These are phyloP conservation scores for Nitzschia sp. DNA, from an alignment of 108 stramenopile genomes.

Conservation along the genomic window DNA sequence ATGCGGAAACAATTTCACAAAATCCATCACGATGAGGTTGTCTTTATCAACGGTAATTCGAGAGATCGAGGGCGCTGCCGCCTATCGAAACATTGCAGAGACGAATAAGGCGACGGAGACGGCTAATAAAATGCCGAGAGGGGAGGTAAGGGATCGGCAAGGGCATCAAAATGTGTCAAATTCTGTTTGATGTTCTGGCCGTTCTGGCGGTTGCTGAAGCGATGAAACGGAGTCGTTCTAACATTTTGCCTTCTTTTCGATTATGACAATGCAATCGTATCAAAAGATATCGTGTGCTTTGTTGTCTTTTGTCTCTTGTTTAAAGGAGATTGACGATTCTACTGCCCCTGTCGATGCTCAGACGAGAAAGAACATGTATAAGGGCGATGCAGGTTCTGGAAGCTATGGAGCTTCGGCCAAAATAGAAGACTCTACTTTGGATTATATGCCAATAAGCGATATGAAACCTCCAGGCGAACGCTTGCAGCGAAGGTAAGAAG, in stretches of 20 bases:
- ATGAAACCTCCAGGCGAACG: slow-evolving; percentile 3
- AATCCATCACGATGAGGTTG: background rate
- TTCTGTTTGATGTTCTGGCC: no score
- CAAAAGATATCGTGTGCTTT: slow-evolving; percentile 1
- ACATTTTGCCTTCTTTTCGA: background rate
- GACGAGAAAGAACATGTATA: no score
- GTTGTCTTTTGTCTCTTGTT: background rate
- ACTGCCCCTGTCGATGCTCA: slow-evolving; percentile 59
- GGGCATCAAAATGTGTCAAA: no score
- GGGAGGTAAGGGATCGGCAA: background rate
- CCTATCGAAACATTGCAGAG: background rate
- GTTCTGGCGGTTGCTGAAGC: no score
- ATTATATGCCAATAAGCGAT: background rate
- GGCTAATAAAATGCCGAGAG: background rate
- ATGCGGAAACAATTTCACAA: background rate
- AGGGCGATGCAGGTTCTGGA: no score
- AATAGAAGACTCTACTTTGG: background rate
- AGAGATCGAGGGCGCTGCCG: background rate
- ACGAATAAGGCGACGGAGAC: background rate
- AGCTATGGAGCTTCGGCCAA: slow-evolving; percentile 48
- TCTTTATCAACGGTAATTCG: background rate
- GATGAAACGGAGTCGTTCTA: background rate
- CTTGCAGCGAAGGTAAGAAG: slow-evolving; percentile 25
- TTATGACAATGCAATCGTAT: no score
- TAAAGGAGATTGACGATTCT: slow-evolving; percentile 49